Percentiles rank a stretch among this genome's conserved stretches.
phyloP scores from a whole-genome alignment of 805 yeast genomes.

The Ogataea haglerorum region DNA sequence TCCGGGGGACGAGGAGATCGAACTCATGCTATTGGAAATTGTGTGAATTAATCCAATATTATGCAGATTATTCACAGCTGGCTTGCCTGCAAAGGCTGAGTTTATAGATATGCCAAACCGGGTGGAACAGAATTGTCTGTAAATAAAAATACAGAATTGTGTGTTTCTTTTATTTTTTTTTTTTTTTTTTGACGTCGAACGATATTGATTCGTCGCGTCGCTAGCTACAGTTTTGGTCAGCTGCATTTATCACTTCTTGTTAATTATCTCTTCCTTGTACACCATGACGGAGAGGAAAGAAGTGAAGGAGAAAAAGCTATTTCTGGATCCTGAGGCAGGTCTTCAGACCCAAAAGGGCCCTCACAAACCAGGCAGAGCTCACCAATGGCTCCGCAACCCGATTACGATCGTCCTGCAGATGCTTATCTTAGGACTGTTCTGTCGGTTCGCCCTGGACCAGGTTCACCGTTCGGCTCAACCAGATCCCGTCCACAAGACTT shows the following conservation, averaged over 20 bases:
- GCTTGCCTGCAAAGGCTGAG: too few species aligned
- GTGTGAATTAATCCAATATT: background rate
- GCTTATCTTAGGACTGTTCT: too few species aligned
- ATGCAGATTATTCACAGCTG: too few species aligned
- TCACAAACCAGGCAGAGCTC: background rate
- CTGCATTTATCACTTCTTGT: background rate
- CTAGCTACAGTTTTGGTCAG: background rate
- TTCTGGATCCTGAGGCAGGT: background rate
- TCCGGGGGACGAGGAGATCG: background rate
- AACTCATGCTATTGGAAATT: background rate
- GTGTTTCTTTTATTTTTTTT: slow-evolving; percentile 3
- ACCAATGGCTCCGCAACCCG: background rate
- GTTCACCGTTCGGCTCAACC: too few species aligned
- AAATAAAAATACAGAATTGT: slow-evolving; percentile 3
- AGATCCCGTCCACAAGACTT: background rate
- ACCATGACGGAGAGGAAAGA: background rate
- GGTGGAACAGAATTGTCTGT: slow-evolving; percentile 4
- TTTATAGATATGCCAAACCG: background rate
- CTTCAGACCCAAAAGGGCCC: background rate
- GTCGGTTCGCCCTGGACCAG: too few species aligned
- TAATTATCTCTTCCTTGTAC: background rate
- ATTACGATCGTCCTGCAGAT: background rate
- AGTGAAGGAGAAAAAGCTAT: background rate
- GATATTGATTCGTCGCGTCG: slow-evolving; percentile 7
- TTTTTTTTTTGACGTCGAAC: slow-evolving; percentile 1